Percentiles rank a stretch among this genome's conserved stretches.
Evolutionary conservation across 257 asterid species (phyloP).

Genomic region (Catharanthus roseus): DNA sequence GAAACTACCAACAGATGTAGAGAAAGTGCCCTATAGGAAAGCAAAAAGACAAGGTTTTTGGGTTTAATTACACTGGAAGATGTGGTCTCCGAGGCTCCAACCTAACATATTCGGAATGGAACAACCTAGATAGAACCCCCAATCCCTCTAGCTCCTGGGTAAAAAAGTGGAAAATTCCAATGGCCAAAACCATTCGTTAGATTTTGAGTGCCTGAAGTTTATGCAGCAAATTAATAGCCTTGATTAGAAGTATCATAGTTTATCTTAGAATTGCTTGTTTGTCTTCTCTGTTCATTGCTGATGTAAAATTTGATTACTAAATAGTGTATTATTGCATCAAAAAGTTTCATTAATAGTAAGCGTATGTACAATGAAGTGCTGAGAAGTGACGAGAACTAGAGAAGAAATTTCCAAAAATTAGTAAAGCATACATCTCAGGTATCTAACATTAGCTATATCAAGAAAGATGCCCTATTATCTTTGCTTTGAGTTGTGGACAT

Average conservation of each 20-base stretch:
- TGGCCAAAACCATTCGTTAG: neutral
- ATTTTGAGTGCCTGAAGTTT: neutral
- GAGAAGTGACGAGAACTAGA: constrained; percentile 10
- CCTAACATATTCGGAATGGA: neutral
- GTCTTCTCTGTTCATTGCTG: neutral
- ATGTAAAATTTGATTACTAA: neutral
- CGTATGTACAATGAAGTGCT: constrained; percentile 2
- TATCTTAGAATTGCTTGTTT: neutral
- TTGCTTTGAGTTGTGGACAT: neutral
- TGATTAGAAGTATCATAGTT: neutral
- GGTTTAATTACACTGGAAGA: neutral
- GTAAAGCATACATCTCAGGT: constrained; percentile 4
- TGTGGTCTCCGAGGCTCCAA: neutral
- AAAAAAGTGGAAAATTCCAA: neutral
- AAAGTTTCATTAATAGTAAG: neutral
- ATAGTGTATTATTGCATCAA: neutral
- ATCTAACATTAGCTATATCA: constrained; percentile 6
- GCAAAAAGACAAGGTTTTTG: neutral
- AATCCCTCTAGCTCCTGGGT: neutral
- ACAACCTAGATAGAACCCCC: neutral
- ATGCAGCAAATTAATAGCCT: neutral
- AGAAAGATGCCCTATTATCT: constrained; percentile 10
- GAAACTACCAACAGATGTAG: neutral
- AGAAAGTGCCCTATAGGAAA: neutral
- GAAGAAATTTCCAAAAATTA: constrained; percentile 8